Conservation (phyloP, 169 alveolate genomes). For the Eimeria acervulina region DNA sequence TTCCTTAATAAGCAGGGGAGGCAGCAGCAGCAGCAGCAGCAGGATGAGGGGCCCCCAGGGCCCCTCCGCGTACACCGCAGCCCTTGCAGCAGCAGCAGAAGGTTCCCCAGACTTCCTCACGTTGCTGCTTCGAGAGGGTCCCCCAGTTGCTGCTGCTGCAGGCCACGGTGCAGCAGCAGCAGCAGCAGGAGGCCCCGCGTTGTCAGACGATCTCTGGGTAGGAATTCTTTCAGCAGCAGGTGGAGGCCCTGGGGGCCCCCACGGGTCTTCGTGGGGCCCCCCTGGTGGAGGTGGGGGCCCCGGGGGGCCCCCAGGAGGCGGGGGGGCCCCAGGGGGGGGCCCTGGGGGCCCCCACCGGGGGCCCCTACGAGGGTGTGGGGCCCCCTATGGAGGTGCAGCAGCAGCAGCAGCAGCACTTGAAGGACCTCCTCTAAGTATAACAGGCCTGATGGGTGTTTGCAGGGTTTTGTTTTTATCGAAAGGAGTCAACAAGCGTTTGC, state of each 20-base stretch:
- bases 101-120: conserved; percentile 12
- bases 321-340: not conserved
- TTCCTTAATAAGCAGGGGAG: not conserved
- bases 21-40: conserved; percentile 12
- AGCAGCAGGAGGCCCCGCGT: not conserved
- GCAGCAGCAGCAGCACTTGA: conserved; percentile 14
- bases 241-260: not conserved
- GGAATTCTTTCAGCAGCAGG: conserved; percentile 59
- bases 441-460: conserved; percentile 78
- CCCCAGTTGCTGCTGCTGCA: not conserved
- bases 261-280: not conserved
- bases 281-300: conserved; percentile 36
- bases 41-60: not conserved
- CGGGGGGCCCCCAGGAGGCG: conserved; percentile 31
- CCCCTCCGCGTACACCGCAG: not conserved
- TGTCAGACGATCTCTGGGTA: conserved; percentile 38
- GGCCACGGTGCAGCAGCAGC: conserved; percentile 1
- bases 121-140: conserved; percentile 16
- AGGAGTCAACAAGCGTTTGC: conserved; percentile 42
- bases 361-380: conserved; percentile 19
- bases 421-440: conserved; percentile 48
- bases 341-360: conserved; percentile 57
- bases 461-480: conserved; percentile 67
- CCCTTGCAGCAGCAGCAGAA: conserved; percentile 6
- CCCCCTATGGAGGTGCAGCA: not conserved